phyloP scores from a whole-genome alignment of 371 early-diverging fungal species.

The Saksenaea vasiformis region DNA sequence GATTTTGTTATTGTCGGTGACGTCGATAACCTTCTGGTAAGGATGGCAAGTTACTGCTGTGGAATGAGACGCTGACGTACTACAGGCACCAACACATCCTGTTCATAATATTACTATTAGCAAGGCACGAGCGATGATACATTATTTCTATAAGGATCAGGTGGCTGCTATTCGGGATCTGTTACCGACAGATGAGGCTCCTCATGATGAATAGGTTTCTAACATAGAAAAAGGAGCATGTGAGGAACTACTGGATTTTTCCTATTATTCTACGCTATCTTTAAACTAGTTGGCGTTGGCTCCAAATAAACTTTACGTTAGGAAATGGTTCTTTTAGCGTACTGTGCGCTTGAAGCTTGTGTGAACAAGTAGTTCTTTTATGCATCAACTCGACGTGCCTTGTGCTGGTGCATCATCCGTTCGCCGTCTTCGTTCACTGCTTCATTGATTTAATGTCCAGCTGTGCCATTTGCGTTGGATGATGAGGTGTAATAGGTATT shows the following conservation, averaged over 20 bases:
- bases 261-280: too few relatives aligned
- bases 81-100: slow-evolving; percentile 59
- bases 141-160: slow-evolving; percentile 45
- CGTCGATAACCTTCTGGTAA: slow-evolving; percentile 56
- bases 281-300: too few relatives aligned
- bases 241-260: not conserved
- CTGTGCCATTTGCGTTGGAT: too few relatives aligned
- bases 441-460: too few relatives aligned
- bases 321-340: too few relatives aligned
- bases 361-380: too few relatives aligned
- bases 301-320: too few relatives aligned
- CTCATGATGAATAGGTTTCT: slow-evolving; percentile 9
- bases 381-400: too few relatives aligned
- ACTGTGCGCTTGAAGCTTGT: too few relatives aligned
- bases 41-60: slow-evolving; percentile 6
- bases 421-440: too few relatives aligned
- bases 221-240: not conserved
- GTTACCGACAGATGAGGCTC: slow-evolving; percentile 40
- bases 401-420: too few relatives aligned
- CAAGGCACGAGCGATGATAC: slow-evolving; percentile 43
- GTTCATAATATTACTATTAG: slow-evolving; percentile 55
- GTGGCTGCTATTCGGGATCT: slow-evolving; percentile 16
- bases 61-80: slow-evolving; percentile 12
- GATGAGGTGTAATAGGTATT: too few relatives aligned
- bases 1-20: slow-evolving; percentile 51